A percentile compares a stretch with the other conserved stretches of the same genome.
Evolutionary conservation across 208 protist species (phyloP).

Genomic region (Crithidia bombi): DNA sequence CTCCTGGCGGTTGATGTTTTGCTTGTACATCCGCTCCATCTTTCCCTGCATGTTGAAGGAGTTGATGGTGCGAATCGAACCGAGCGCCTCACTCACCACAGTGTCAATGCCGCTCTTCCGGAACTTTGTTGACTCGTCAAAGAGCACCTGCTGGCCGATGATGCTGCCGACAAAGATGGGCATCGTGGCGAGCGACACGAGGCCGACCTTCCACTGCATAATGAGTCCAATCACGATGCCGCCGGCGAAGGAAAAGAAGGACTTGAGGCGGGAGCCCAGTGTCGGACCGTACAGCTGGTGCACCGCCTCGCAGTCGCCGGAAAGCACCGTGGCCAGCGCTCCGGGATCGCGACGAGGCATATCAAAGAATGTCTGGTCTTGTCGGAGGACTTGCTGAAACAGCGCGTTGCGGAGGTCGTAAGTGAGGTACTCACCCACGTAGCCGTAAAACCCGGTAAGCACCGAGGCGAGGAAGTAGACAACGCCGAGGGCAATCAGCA

Average conservation of each 20-base stretch:
- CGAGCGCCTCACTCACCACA: slow-evolving; percentile 69
- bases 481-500: slow-evolving; percentile 55
- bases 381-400: slow-evolving; percentile 72
- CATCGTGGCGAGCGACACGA: slow-evolving; percentile 60
- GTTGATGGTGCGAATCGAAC: slow-evolving; percentile 72
- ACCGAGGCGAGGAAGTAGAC: slow-evolving; percentile 44
- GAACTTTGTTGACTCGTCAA: slow-evolving; percentile 40
- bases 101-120: slow-evolving; percentile 51
- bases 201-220: slow-evolving; percentile 77
- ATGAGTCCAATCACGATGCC: slow-evolving; percentile 67
- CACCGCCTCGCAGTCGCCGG: slow-evolving; percentile 81
- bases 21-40: slow-evolving; percentile 35
- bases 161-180: slow-evolving; percentile 52
- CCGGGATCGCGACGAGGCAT: slow-evolving; percentile 73
- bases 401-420: slow-evolving; percentile 61
- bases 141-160: slow-evolving; percentile 54
- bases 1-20: slow-evolving; percentile 27
- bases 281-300: slow-evolving; percentile 80
- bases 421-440: slow-evolving; percentile 78
- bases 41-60: slow-evolving; percentile 74
- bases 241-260: slow-evolving; percentile 45
- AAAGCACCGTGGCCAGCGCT: slow-evolving; percentile 62
- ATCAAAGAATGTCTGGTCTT: slow-evolving; percentile 90
- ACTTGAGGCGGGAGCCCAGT: slow-evolving; percentile 64
- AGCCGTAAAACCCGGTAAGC: slow-evolving; percentile 72